Evolutionary conservation across 345 rosid genomes (phyloP).

Genomic region (Gossypium stocksii): DNA sequence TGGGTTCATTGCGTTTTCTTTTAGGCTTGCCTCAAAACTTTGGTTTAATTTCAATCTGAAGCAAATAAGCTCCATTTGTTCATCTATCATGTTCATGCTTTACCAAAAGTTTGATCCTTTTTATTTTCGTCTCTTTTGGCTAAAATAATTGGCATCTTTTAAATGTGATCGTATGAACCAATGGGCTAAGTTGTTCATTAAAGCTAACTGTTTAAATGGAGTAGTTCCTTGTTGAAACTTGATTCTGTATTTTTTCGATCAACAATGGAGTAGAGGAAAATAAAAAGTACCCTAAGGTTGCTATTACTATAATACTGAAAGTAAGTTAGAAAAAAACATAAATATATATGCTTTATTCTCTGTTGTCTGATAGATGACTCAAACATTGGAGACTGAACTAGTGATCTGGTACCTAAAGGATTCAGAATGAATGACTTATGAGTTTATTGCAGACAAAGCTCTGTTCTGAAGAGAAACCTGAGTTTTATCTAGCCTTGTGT

Average conservation of each 20-base stretch:
- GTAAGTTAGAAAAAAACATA: not conserved
- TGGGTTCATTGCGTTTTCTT: slow-evolving; percentile 2
- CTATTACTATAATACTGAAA: not conserved
- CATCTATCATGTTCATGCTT: not conserved
- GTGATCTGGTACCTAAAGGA: not conserved
- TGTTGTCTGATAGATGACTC: not conserved
- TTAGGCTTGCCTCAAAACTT: too few species aligned
- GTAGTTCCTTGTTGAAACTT: not conserved
- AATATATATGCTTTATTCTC: not conserved
- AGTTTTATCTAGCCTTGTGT: not conserved
- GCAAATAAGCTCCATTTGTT: not conserved
- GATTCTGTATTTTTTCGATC: not conserved
- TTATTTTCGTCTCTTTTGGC: not conserved
- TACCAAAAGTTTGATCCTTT: not conserved
- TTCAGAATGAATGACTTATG: not conserved
- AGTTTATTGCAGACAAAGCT: not conserved
- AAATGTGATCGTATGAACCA: not conserved
- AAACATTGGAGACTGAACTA: not conserved
- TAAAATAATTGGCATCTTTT: not conserved
- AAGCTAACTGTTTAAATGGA: not conserved
- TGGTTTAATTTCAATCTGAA: not conserved
- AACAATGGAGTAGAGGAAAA: not conserved
- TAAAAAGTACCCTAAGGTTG: not conserved
- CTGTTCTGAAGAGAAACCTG: not conserved
- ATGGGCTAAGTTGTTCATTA: not conserved